Conservation (phyloP, 495 filamentous ascomycete species). For the Astrothelium subdiscretum region DNA sequence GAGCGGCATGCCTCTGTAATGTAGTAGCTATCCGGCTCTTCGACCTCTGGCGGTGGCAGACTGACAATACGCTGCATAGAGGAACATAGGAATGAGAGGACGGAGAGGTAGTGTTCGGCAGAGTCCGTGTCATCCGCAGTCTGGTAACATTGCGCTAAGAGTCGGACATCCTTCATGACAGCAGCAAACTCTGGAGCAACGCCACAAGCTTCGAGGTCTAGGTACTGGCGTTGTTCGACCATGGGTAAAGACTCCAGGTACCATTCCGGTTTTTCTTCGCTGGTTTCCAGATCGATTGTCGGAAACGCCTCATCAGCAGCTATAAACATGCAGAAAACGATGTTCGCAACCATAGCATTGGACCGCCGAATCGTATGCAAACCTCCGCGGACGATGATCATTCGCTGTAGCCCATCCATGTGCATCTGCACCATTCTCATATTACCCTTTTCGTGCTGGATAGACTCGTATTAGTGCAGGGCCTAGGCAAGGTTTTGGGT, state of each 20-base stretch:
- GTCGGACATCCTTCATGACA: neutral
- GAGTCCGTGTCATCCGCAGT: neutral
- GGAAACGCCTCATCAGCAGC: neutral
- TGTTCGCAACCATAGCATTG: slow-evolving; percentile 11
- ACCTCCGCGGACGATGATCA: slow-evolving; percentile 12
- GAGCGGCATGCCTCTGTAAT: neutral
- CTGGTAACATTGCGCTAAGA: neutral
- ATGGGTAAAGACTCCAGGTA: neutral
- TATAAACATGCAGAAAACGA: slow-evolving; percentile 10
- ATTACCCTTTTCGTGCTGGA: neutral
- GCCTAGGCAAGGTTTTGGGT: neutral
- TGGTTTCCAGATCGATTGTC: neutral
- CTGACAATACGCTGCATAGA: neutral
- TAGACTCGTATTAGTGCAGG: neutral
- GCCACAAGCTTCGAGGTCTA: neutral
- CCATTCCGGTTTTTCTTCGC: neutral
- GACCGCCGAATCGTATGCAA: slow-evolving; percentile 4
- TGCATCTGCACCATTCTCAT: slow-evolving; percentile 5
- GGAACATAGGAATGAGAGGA: neutral
- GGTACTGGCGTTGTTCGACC: neutral
- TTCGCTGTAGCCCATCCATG: slow-evolving; percentile 8
- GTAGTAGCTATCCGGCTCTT: neutral
- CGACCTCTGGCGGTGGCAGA: neutral
- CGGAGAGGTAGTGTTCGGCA: neutral
- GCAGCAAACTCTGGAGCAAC: neutral